These are phyloP conservation scores for Picocystis salinarum DNA, from an alignment of 139 green algal genomes.

Conservation along the genomic window DNA sequence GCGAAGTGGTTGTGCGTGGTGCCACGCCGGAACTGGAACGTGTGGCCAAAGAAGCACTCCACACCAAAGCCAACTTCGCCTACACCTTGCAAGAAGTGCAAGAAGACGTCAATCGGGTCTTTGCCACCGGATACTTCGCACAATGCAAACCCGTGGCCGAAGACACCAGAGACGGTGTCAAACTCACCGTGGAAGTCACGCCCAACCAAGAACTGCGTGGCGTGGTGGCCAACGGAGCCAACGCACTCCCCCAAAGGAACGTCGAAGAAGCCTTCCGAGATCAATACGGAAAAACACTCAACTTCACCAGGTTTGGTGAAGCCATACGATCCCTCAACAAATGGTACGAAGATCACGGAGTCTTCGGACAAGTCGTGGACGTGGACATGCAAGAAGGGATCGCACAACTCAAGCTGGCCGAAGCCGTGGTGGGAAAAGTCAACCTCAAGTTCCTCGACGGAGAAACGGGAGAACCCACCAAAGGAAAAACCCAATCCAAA, in stretches of 20 bases:
- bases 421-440: slow-evolving; percentile 52
- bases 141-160: slow-evolving; percentile 40
- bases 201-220: slow-evolving; percentile 3
- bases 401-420: slow-evolving; percentile 25
- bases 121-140: slow-evolving; percentile 74
- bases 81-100: slow-evolving; percentile 68
- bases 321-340: slow-evolving; percentile 48
- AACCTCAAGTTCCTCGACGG: slow-evolving; percentile 54
- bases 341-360: slow-evolving; percentile 71
- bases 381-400: slow-evolving; percentile 27
- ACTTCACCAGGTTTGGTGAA: slow-evolving; percentile 38
- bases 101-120: slow-evolving; percentile 63
- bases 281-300: slow-evolving; percentile 58
- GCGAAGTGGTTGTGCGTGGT: not conserved
- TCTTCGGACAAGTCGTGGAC: slow-evolving; percentile 67
- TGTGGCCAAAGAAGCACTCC: slow-evolving; percentile 38
- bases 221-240: slow-evolving; percentile 46
- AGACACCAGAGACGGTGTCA: slow-evolving; percentile 85
- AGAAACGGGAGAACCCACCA: slow-evolving; percentile 28
- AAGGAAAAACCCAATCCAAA: slow-evolving; percentile 45
- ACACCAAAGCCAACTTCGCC: slow-evolving; percentile 70
- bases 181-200: slow-evolving; percentile 53
- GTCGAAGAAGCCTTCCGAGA: slow-evolving; percentile 58
- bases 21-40: slow-evolving; percentile 27
- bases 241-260: slow-evolving; percentile 50